Conservation (phyloP, 2,329 filamentous ascomycete genomes). For the Pseudovirgaria hyperparasitica region DNA sequence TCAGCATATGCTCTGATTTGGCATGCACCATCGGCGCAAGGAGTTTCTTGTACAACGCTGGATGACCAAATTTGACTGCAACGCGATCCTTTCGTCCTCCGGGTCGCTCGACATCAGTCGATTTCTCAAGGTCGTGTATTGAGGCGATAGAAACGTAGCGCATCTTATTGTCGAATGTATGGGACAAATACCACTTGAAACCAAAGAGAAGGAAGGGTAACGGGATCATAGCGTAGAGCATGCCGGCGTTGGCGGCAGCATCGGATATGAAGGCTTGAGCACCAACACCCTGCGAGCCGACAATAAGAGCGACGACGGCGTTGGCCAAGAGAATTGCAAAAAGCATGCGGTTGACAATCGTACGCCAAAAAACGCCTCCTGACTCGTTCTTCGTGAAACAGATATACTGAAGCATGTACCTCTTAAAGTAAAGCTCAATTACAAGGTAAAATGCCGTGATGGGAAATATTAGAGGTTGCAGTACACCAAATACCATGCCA, state of each 20-base stretch:
- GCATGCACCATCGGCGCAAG: slow-evolving; percentile 91
- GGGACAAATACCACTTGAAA: slow-evolving; percentile 77
- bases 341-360: slow-evolving; percentile 82
- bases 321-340: slow-evolving; percentile 70
- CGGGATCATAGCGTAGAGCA: slow-evolving; percentile 59
- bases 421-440: slow-evolving; percentile 80
- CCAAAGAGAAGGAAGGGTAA: slow-evolving; percentile 63
- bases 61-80: slow-evolving; percentile 72
- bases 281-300: slow-evolving; percentile 51
- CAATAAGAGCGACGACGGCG: slow-evolving; percentile 62
- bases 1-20: slow-evolving; percentile 73
- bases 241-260: slow-evolving; percentile 22
- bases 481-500: slow-evolving; percentile 65
- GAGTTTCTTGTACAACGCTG: slow-evolving; percentile 73
- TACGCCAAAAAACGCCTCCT: slow-evolving; percentile 81
- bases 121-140: slow-evolving; percentile 32
- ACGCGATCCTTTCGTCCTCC: slow-evolving; percentile 51
- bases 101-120: slow-evolving; percentile 10
- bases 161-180: slow-evolving; percentile 63
- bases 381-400: slow-evolving; percentile 96
- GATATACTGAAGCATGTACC: slow-evolving; percentile 74
- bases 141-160: slow-evolving; percentile 60
- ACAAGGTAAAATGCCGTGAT: slow-evolving; percentile 80
- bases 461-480: slow-evolving; percentile 78
- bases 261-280: slow-evolving; percentile 29